Evolutionary conservation across 306 rosid species (phyloP), one percentile per base, ranked within the genome.

Genomic region (Hippophae tibetana): DNA sequence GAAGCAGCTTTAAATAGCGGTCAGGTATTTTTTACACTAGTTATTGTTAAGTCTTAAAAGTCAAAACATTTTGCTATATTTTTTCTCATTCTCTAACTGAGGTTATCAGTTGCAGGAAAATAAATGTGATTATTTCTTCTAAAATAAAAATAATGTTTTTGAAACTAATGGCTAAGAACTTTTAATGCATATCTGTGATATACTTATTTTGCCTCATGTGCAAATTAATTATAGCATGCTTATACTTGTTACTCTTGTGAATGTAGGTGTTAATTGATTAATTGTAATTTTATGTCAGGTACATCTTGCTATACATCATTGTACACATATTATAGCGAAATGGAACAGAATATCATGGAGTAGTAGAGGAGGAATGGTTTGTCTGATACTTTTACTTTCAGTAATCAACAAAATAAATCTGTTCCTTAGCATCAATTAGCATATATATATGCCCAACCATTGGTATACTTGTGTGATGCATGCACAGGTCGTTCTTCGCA

Each of bases 281-380:
- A 43, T 9, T 63, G 42, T 27, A 25, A 53, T 41, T 48, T 66
- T 52, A 41, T 57, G 9, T 40, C 79, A 89, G 94, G 78, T 89
- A 60, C 79, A 78, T 56, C 62, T 69, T 65, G 86, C 96, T 48
- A 54, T 65, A 44, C 66, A 74, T 70, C 75, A 72, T 42, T 84
- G 85, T n/a, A 45, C 53, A 45, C 55, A 64, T 54, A 68, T 83
- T 47, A 61, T 78, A 54, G 69, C 69, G 51, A 83, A 69, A 72
- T 73, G 88, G 94, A 85, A 81, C 69, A 72, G 82, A 71, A 70
- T 89, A 70, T 72, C 90, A 9, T 89, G 96, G 96, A 68, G 84
- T 64, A 89, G 88, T 75, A 83, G 87, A 52, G 96, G 96, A 56
- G 96, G 94, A 83, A 60, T 79, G 89, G 96, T 89, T 69, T 61